Base-by-base conservation (phyloP, 2,329 filamentous ascomycete genomes). In the Monilinia aucupariae region DNA sequence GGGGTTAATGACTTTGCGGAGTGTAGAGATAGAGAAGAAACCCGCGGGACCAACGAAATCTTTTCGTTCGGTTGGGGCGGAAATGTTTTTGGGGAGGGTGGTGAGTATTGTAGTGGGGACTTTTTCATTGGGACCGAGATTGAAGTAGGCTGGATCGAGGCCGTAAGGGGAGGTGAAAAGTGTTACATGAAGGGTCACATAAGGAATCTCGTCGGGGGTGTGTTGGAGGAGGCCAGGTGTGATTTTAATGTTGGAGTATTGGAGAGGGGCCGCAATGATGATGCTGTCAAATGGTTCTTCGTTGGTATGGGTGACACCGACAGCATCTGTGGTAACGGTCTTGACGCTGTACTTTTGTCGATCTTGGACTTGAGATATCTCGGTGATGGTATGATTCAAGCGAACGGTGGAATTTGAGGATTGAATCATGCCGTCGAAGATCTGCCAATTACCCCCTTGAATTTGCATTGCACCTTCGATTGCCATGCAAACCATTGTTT, bases 391-490 rank as follows among this genome's bases (percentile, higher is more conserved):
- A 0, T 88, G 89, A 70, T 92, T 89, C 30, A 90, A 78, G 47
- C 79, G 77, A 6, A 92, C 68, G 0, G 78, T 75, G 0, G 89
- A 86, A 3, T 81, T 77, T 1, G 90, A 88, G 0, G 79, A 77
- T 45, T 83, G 79, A 1, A 93, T 78, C 89, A 97, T 96, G 51
- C 81, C 78, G n/a, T 87, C 82, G 72, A 99, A 99, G 61, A 99
- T 96, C 70, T 85, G 86, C 92, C 92, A 97, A 75, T 97, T 99
- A 1, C 94, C 94, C 8, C 92, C 92, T 17, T 83, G 76, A 1
- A 97, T 83, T 22, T 88, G 80, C 73, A 92, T 85, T 0, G 92
- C 91, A 8, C 91, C 92, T 59, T 93, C 88, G 0, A 92, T 89
- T 2, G 92, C 90, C 85, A 97, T 91, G 50, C 92, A 93, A 2